These are phyloP conservation scores for Mallotus japonicus DNA, from an alignment of 441 rosid genomes.

Conservation along the genomic window DNA sequence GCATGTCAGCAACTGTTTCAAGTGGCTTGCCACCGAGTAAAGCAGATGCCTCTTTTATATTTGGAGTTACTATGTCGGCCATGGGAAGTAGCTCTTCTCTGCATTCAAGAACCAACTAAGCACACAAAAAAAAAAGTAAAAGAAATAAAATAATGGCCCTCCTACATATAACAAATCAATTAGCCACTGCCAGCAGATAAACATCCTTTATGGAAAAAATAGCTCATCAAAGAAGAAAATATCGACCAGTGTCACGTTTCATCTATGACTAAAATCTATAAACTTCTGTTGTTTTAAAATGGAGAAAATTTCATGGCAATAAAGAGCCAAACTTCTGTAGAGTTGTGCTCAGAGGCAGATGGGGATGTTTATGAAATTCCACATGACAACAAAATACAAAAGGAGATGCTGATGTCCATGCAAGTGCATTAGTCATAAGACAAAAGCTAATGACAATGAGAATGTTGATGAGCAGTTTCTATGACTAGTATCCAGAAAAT, in stretches of 20 bases:
- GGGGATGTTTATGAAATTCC: too few relatives aligned
- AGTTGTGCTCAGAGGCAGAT: not conserved
- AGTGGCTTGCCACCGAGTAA: slow-evolving; percentile 65
- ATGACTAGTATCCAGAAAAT: not conserved
- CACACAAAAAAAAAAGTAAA: not conserved
- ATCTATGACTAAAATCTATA: not conserved
- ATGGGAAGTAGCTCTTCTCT: slow-evolving; percentile 82
- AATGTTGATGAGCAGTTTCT: not conserved
- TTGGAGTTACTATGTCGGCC: slow-evolving; percentile 87
- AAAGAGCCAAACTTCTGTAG: not conserved
- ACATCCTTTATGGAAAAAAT: not conserved
- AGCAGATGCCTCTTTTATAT: slow-evolving; percentile 87
- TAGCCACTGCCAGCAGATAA: not conserved
- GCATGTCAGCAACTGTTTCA: slow-evolving; percentile 71
- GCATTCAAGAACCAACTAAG: slow-evolving; percentile 25
- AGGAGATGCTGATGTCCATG: not conserved
- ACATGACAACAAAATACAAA: not conserved
- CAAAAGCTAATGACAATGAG: not conserved
- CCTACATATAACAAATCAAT: not conserved
- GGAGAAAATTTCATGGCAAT: not conserved
- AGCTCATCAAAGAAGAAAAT: not conserved
- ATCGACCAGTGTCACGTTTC: not conserved
- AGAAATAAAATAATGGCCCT: not conserved
- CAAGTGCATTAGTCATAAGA: not conserved
- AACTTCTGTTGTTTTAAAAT: not conserved